A percentile compares a stretch with the other conserved stretches of the same genome.
phyloP scores from a whole-genome alignment of 2,329 filamentous ascomycete genomes.

The Paradendryphiella salina region DNA sequence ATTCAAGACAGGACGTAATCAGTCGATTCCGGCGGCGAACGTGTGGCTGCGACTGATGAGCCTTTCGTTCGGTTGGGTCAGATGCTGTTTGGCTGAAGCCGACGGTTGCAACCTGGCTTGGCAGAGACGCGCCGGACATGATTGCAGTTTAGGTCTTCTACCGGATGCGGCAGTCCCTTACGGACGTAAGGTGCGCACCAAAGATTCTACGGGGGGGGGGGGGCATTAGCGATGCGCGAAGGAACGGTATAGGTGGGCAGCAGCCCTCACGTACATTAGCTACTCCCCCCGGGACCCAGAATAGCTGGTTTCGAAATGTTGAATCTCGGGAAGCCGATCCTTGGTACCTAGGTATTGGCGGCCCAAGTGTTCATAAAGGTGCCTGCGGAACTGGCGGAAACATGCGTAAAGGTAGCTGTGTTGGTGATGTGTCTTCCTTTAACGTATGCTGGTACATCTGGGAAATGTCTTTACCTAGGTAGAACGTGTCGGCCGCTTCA shows the following conservation, averaged over 20 bases:
- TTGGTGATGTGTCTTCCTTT: neutral
- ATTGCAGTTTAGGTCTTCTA: neutral
- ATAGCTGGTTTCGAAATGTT: neutral
- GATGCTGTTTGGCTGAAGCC: neutral
- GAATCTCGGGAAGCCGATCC: neutral
- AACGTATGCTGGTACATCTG: no score
- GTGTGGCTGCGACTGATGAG: slow-evolving; percentile 31
- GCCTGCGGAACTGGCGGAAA: neutral
- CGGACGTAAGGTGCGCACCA: slow-evolving; percentile 5
- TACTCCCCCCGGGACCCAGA: neutral
- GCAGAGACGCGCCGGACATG: slow-evolving; percentile 12
- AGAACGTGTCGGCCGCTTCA: neutral
- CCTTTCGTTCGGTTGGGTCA: slow-evolving; percentile 18
- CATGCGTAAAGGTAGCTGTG: neutral
- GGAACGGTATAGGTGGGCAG: neutral
- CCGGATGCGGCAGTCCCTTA: neutral
- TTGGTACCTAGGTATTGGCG: neutral
- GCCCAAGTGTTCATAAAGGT: neutral
- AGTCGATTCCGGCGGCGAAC: slow-evolving; percentile 46
- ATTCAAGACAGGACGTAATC: slow-evolving; percentile 47
- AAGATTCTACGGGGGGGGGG: neutral
- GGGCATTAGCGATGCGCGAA: slow-evolving; percentile 6
- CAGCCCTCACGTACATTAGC: slow-evolving; percentile 4
- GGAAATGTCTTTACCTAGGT: neutral
- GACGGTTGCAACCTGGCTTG: slow-evolving; percentile 1